Base-by-base conservation (phyloP, 2,329 filamentous ascomycete genomes). In the Raffaelea deltoideospora region DNA sequence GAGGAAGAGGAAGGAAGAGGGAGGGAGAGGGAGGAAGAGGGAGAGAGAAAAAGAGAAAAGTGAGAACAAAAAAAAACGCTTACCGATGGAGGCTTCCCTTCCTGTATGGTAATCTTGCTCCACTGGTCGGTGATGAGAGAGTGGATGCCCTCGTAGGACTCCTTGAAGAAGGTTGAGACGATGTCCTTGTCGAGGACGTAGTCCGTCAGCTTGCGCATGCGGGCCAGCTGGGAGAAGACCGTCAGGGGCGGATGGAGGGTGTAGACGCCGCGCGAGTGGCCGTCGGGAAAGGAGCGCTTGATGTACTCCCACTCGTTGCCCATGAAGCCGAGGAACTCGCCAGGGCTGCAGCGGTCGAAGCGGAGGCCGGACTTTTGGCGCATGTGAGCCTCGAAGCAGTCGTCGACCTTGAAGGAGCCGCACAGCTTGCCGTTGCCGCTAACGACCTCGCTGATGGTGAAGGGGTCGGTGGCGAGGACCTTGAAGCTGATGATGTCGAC, bases 401-500 rank as follows among this genome's bases (percentile, higher is more conserved):
- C 55, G 41, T 69, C 66, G 37, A 70, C 51, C 44, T 64, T 60
- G 2, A 62, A 59, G 2, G 63, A 66, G 18, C 66, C 67, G 40
- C 64, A 69, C 41, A 62, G 56, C 5, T 59, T 62, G 13, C 66
- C 66, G 10, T 60, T 64, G 2, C 65, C 65, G 23, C 59, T 57
- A 4, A 61, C 61, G 13, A 64, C 60, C 48, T 70, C 66, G 38
- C 57, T 54, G n/a, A 70, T 52, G 40, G 63, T 55, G 7, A 69
- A 50, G n/a, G 37, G 30, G 11, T 18, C 15, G 15, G 28, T 26
- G 18, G 33, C 27, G 26, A 31, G 9, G 28, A 71, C 58, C 38
- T 62, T 59, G 42, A 71, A 71, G 7, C 63, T 65, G 39, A 71
- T 69, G 17, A 71, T 51, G 47, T 72, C 67, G 2, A 46, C 48